Conservation (phyloP, 495 filamentous ascomycete species). For the Cenococcum geophilum region DNA sequence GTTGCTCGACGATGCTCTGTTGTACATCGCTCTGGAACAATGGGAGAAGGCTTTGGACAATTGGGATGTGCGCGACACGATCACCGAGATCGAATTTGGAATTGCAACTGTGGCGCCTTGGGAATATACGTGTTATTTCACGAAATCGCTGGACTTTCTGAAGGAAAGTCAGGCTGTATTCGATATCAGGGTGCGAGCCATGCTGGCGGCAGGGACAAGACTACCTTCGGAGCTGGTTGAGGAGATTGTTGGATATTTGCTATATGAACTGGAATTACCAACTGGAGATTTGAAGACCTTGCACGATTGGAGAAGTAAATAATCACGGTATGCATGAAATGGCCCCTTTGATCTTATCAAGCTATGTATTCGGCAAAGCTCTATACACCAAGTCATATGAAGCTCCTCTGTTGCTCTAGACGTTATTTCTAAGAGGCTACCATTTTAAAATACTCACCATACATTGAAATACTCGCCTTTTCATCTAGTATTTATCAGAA, state of each 20-base stretch:
- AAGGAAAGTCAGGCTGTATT: slow-evolving; percentile 1
- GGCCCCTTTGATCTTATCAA: no score
- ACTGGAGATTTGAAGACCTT: neutral
- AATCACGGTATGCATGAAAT: neutral
- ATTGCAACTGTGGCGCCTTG: neutral
- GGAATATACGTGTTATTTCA: neutral
- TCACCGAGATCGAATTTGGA: neutral
- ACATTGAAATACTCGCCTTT: no score
- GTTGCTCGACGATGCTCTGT: slow-evolving; percentile 1
- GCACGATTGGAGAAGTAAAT: slow-evolving; percentile 5
- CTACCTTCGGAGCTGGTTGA: neutral
- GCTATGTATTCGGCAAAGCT: no score
- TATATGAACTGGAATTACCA: neutral
- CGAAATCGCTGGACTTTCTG: slow-evolving; percentile 1
- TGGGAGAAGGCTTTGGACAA: neutral
- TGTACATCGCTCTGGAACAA: slow-evolving; percentile 2
- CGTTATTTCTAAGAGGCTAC: no score
- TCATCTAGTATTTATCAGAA: no score
- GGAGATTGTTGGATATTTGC: neutral
- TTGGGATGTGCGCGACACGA: neutral
- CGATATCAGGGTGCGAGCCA: neutral
- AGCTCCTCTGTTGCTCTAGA: no score
- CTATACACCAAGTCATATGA: no score
- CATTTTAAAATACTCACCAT: no score
- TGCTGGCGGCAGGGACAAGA: neutral